phyloP scores from a whole-genome alignment of 2,329 filamentous ascomycete species.

The Camillea tinctor region DNA sequence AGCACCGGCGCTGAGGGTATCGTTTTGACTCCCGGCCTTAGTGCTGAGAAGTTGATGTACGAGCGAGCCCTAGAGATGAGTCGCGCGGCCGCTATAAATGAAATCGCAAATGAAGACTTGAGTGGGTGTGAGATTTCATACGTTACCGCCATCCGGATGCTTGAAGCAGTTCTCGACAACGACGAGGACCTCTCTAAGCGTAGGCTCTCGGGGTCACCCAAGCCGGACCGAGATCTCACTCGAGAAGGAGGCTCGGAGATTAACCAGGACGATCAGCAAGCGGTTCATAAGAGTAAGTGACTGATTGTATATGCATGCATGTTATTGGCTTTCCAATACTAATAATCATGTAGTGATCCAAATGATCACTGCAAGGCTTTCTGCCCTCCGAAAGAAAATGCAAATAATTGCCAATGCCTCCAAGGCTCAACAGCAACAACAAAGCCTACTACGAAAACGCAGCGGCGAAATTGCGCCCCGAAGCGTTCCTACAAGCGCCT shows the following conservation, averaged over 20 bases:
- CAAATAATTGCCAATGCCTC: conserved; percentile 60
- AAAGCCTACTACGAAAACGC: conserved; percentile 44
- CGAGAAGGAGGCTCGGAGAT: conserved; percentile 48
- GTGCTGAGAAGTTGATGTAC: conserved; percentile 96
- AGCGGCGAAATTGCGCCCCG: conserved; percentile 57
- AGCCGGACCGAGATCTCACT: conserved; percentile 42
- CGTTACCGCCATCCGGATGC: conserved; percentile 87
- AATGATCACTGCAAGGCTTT: conserved; percentile 59
- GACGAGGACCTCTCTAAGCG: conserved; percentile 59
- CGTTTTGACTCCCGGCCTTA: conserved; percentile 81
- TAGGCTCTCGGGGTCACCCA: conserved; percentile 38
- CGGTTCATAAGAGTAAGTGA: conserved; percentile 70
- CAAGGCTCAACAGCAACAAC: conserved; percentile 47
- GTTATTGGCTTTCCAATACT: conserved; percentile 28
- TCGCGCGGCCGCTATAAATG: conserved; percentile 87
- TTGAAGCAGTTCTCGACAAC: conserved; percentile 88
- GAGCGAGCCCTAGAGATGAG: conserved; percentile 98
- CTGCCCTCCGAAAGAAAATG: conserved; percentile 59
- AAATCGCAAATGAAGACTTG: conserved; percentile 89
- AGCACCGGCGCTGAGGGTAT: conserved; percentile 73
- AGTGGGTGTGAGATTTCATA: conserved; percentile 89
- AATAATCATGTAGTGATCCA: conserved; percentile 51
- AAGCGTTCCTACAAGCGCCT: conserved; percentile 50
- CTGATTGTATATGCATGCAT: not conserved
- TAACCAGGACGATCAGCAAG: conserved; percentile 69